phyloP scores from a whole-genome alignment of 441 rosid genomes.

The Corymbia calophylla region DNA sequence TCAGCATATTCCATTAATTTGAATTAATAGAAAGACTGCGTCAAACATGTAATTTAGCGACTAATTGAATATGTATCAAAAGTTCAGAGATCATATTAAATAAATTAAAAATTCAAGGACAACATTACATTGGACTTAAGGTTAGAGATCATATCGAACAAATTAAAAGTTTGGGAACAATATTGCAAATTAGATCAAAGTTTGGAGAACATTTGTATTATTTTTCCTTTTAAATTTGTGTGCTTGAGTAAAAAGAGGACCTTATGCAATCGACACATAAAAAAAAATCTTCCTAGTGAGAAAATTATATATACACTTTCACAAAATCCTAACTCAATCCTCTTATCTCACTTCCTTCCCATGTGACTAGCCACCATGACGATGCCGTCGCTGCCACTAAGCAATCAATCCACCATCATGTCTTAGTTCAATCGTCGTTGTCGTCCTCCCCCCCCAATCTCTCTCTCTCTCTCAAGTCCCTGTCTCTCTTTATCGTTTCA shows the following conservation, averaged over 20 bases:
- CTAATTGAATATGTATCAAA: neutral
- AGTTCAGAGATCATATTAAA: neutral
- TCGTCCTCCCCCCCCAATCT: neutral
- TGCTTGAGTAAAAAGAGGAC: neutral
- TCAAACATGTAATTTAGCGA: neutral
- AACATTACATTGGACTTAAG: neutral
- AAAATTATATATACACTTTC: neutral
- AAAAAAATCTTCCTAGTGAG: neutral
- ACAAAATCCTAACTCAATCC: neutral
- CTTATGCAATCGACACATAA: neutral
- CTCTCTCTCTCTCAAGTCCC: neutral
- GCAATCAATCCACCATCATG: neutral
- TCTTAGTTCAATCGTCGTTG: neutral
- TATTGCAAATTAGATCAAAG: neutral
- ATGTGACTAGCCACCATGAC: neutral
- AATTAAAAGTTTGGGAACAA: neutral
- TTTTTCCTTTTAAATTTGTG: neutral
- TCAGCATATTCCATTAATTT: neutral
- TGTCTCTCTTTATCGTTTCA: neutral
- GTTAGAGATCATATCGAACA: neutral
- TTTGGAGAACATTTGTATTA: rapidly evolving
- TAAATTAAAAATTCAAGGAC: too few relatives aligned
- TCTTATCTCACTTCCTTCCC: neutral
- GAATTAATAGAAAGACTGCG: neutral
- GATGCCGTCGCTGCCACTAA: neutral